A percentile compares a stretch with the other conserved stretches of the same genome.
These are phyloP conservation scores for Clarkia xantiana DNA, from an alignment of 345 rosid species.

Conservation along the genomic window DNA sequence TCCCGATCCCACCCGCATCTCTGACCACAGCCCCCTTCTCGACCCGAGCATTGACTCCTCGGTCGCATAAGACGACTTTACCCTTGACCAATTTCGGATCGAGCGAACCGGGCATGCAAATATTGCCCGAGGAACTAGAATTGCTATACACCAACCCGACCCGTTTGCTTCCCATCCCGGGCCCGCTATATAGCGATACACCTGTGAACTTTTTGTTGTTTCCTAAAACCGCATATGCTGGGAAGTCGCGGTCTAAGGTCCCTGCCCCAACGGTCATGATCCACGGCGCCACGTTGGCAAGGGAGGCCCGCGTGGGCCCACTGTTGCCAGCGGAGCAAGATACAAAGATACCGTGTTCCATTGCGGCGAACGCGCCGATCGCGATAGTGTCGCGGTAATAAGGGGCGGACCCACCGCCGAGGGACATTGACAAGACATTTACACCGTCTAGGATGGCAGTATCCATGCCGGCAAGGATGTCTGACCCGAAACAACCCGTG, in stretches of 20 bases:
- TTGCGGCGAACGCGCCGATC: conserved; percentile 57
- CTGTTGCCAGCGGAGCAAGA: conserved; percentile 78
- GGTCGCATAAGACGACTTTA: conserved; percentile 68
- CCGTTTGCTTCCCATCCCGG: conserved; percentile 46
- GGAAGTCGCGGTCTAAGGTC: conserved; percentile 71
- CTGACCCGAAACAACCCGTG: conserved; percentile 60
- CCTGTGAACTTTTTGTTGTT: conserved; percentile 31
- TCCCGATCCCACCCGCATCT: conserved; percentile 76
- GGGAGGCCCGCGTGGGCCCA: conserved; percentile 43
- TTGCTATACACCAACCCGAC: conserved; percentile 42
- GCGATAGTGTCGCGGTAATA: conserved; percentile 62
- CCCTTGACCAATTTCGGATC: conserved; percentile 38
- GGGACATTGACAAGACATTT: conserved; percentile 71
- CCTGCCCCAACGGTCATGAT: conserved; percentile 92
- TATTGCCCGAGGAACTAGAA: conserved; percentile 23
- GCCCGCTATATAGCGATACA: conserved; percentile 64
- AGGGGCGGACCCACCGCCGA: conserved; percentile 70
- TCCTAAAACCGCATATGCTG: conserved; percentile 49
- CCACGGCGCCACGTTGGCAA: conserved; percentile 91
- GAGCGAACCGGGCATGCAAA: conserved; percentile 67
- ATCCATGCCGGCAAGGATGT: conserved; percentile 84
- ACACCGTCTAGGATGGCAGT: conserved; percentile 75
- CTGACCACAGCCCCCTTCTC: conserved; percentile 76
- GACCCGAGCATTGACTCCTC: conserved; percentile 64
- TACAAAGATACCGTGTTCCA: conserved; percentile 74